Evolutionary conservation across 2,329 filamentous ascomycete species (phyloP).

Genomic region (Sporothrix phasma): DNA sequence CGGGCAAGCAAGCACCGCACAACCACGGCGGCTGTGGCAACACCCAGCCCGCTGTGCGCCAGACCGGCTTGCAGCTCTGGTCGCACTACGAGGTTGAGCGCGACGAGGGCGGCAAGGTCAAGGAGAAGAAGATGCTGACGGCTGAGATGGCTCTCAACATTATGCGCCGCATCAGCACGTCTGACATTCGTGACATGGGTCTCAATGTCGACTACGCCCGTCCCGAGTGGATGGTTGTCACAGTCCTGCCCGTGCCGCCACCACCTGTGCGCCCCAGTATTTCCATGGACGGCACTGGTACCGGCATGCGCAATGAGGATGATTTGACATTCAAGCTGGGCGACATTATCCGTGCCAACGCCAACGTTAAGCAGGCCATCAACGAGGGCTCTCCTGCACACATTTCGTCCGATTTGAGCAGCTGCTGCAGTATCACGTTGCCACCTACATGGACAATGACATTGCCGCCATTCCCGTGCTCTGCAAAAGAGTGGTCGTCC

Average conservation of each 20-base stretch:
- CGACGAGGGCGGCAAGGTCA: conserved; percentile 62
- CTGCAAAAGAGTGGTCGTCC: conserved; percentile 95
- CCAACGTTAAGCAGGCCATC: conserved; percentile 84
- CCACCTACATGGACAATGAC: conserved; percentile 99
- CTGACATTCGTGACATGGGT: conserved; percentile 77
- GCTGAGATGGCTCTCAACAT: conserved; percentile 78
- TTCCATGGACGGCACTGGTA: conserved; percentile 87
- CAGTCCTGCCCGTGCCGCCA: conserved; percentile 87
- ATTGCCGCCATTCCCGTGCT: conserved; percentile 92
- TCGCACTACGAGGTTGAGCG: conserved; percentile 65
- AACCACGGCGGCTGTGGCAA: conserved; percentile 91
- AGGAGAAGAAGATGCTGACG: conserved; percentile 73
- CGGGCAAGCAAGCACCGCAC: conserved; percentile 39
- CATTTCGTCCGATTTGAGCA: conserved; percentile 86
- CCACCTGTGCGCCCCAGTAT: conserved; percentile 95
- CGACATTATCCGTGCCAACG: conserved; percentile 96
- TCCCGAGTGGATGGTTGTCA: conserved; percentile 97
- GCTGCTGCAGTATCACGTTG: conserved; percentile 92
- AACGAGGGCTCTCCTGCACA: conserved; percentile 86
- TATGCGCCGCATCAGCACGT: conserved; percentile 72
- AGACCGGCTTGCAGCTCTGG: conserved; percentile 74
- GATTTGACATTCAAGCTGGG: conserved; percentile 99
- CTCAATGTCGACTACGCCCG: conserved; percentile 90
- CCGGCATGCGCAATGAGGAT: conserved; percentile 90
- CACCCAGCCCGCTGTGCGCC: conserved; percentile 75